phyloP scores from a whole-genome alignment of 805 yeast species.

The Nakazawaea ernobii region DNA sequence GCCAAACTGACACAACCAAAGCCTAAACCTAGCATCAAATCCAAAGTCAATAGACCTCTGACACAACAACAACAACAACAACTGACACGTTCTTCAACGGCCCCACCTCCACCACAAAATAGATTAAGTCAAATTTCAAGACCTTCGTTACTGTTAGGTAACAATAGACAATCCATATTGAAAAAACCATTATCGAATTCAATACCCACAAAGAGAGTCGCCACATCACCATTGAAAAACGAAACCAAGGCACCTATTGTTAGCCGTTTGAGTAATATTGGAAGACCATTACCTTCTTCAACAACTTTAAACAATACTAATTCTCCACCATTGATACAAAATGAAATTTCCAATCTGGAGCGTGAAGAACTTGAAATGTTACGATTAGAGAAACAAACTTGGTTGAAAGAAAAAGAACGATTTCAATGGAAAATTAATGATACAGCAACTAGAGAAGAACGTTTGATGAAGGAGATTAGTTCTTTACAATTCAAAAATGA shows the following conservation, averaged over 20 bases:
- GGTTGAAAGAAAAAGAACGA: constrained; percentile 31
- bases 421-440: constrained; percentile 24
- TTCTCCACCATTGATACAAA: constrained; percentile 12
- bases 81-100: constrained; percentile 11
- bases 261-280: constrained; percentile 6
- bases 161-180: constrained; percentile 13
- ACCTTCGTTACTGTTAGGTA: constrained; percentile 11
- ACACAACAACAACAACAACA: constrained; percentile 11
- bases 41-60: constrained; percentile 9
- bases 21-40: constrained; percentile 13
- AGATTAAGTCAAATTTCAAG: constrained; percentile 1
- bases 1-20: constrained; percentile 23
- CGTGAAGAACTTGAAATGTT: constrained; percentile 44
- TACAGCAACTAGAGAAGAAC: constrained; percentile 23
- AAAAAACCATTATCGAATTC: constrained; percentile 10
- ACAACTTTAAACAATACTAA: constrained; percentile 7
- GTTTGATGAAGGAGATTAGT: constrained; percentile 27
- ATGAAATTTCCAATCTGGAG: constrained; percentile 21
- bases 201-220: constrained; percentile 62
- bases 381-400: constrained; percentile 45
- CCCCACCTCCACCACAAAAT: constrained; percentile 1
- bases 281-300: constrained; percentile 6
- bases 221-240: constrained; percentile 63
- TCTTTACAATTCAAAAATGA: constrained; percentile 31
- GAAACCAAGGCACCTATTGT: constrained; percentile 8